Evolutionary conservation across 441 rosid genomes (phyloP).

Genomic region (Isatis lusitanica): DNA sequence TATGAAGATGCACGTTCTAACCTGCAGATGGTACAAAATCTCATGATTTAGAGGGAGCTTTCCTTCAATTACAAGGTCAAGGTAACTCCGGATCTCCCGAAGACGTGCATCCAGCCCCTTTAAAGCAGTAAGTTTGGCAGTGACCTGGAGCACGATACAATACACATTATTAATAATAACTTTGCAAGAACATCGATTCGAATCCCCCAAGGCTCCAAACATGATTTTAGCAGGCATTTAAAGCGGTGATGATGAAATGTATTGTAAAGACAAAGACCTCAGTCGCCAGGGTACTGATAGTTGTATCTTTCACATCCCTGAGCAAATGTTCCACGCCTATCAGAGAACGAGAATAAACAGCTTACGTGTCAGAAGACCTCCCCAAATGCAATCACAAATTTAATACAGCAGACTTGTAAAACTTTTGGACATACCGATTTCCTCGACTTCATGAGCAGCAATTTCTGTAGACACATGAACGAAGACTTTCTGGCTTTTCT

Average conservation of each 20-base stretch:
- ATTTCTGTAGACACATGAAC: conserved; percentile 84
- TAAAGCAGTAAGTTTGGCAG: conserved; percentile 68
- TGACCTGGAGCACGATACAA: conserved; percentile 44
- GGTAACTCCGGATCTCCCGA: conserved; percentile 57
- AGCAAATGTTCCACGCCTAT: conserved; percentile 69
- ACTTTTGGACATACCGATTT: conserved; percentile 50
- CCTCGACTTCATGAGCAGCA: conserved; percentile 74
- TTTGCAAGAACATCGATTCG: background rate
- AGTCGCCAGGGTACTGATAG: conserved; percentile 80
- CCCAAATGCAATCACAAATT: background rate
- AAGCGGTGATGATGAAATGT: background rate
- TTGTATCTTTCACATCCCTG: conserved; percentile 74
- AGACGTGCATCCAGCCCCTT: conserved; percentile 71
- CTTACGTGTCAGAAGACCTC: background rate
- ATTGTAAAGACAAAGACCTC: conserved; percentile 52
- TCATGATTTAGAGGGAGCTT: conserved; percentile 72
- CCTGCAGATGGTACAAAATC: conserved; percentile 74
- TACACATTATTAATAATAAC: background rate
- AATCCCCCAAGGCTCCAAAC: background rate
- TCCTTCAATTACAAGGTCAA: conserved; percentile 59
- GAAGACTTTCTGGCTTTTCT: conserved; percentile 90
- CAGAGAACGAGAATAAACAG: conserved; percentile 9
- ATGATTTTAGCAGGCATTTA: background rate
- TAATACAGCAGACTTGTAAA: background rate
- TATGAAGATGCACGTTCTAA: conserved; percentile 17